Evolutionary conservation across 371 early-diverging fungal species (phyloP).

Genomic region (Conidiobolus incongruus): DNA sequence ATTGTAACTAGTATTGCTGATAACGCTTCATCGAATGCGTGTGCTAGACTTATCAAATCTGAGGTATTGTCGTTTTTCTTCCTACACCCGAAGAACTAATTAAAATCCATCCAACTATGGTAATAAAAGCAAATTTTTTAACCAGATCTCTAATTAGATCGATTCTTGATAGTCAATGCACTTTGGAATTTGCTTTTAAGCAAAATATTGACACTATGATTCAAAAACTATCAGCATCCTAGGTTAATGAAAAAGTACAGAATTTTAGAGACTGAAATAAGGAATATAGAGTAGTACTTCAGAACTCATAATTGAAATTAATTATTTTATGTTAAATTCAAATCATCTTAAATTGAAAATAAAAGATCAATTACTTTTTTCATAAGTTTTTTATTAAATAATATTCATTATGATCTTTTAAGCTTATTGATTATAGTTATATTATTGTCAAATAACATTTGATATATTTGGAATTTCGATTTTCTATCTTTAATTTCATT

Average conservation of each 20-base stretch:
- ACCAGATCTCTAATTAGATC: conserved; percentile 50
- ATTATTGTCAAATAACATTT: too few species aligned
- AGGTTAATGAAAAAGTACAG: conserved; percentile 20
- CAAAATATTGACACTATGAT: conserved; percentile 38
- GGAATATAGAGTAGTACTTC: neutral
- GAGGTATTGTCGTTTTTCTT: conserved; percentile 32
- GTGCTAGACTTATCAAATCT: conserved; percentile 21
- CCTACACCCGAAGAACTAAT: conserved; percentile 36
- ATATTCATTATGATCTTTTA: too few species aligned
- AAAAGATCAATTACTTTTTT: too few species aligned
- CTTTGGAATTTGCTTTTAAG: conserved; percentile 42
- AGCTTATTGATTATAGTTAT: too few species aligned
- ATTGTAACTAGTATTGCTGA: conserved; percentile 27
- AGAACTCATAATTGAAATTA: neutral
- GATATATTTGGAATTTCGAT: too few species aligned
- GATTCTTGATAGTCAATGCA: too few species aligned
- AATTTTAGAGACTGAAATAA: neutral
- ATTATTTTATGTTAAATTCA: too few species aligned
- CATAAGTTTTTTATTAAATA: too few species aligned
- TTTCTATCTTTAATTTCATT: too few species aligned
- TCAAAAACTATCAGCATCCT: conserved; percentile 26
- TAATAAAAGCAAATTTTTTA: conserved; percentile 24
- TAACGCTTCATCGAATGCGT: conserved; percentile 21
- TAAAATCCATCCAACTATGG: conserved; percentile 11
- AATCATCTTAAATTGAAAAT: too few species aligned